Evolutionary conservation across 129 eudicot genomes (phyloP).

Genomic region (Gnaphalium uliginosum): DNA sequence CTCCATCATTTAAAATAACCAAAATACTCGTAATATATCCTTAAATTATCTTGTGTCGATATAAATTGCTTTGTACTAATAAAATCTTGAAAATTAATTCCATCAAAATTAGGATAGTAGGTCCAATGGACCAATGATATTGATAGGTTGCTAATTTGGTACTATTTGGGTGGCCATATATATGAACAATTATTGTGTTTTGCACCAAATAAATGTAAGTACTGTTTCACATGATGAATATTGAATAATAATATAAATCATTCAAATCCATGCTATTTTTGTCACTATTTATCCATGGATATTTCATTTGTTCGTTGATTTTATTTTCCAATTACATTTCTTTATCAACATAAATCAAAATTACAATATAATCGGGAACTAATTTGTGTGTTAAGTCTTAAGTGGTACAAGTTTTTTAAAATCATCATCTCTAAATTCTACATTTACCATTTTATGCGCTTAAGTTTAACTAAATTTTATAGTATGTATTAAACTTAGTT

Average conservation of each 20-base stretch:
- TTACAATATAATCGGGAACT: too few species aligned
- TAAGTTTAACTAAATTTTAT: too few species aligned
- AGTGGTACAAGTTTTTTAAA: too few species aligned
- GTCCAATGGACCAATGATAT: constrained; percentile 24
- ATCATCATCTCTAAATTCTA: too few species aligned
- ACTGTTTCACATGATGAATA: constrained; percentile 27
- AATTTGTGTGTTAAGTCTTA: too few species aligned
- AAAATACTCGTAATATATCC: too few species aligned
- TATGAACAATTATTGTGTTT: constrained; percentile 29
- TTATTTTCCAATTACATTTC: not conserved
- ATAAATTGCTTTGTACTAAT: not conserved
- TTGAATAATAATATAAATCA: constrained; percentile 16
- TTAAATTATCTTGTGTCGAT: not conserved
- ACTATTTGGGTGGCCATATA: constrained; percentile 9
- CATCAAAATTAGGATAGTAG: constrained; percentile 5
- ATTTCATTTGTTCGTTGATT: not conserved
- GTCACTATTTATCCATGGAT: constrained; percentile 17
- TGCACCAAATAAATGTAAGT: constrained; percentile 33
- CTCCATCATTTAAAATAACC: too few species aligned
- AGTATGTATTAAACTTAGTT: too few species aligned
- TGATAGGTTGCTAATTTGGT: constrained; percentile 16
- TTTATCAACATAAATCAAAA: too few species aligned
- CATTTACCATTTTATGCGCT: too few species aligned
- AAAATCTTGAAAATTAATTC: not conserved
- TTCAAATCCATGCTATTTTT: constrained; percentile 29